Evolutionary conservation across 116 monocot genomes (phyloP).

Genomic region (Iris pallida): DNA sequence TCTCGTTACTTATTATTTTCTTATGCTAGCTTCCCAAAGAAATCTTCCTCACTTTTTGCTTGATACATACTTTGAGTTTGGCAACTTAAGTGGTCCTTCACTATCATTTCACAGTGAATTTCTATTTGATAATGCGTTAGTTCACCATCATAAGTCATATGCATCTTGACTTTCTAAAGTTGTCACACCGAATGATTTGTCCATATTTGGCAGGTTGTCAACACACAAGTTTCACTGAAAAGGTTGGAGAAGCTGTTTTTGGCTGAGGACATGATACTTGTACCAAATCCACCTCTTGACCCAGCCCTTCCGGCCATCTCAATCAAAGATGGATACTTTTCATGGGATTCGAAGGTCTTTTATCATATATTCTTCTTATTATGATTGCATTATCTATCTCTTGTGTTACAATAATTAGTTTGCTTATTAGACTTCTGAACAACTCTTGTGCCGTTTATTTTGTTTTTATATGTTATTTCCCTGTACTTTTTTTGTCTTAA

Average conservation of each 20-base stretch:
- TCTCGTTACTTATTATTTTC: too few relatives aligned
- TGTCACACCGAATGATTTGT: neutral
- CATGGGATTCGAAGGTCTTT: slow-evolving; percentile 91
- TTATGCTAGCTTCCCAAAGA: too few relatives aligned
- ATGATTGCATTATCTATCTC: neutral
- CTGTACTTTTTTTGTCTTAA: too few relatives aligned
- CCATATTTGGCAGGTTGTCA: slow-evolving; percentile 66
- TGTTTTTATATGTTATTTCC: neutral
- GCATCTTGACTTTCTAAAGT: too few relatives aligned
- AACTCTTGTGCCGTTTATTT: neutral
- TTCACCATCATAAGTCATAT: too few relatives aligned
- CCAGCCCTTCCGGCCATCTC: slow-evolving; percentile 79
- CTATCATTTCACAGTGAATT: too few relatives aligned
- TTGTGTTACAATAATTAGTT: neutral
- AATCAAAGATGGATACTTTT: slow-evolving; percentile 88
- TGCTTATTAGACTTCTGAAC: neutral
- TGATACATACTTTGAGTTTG: too few relatives aligned
- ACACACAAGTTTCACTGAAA: slow-evolving; percentile 92
- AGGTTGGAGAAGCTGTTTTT: slow-evolving; percentile 85
- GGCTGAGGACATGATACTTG: slow-evolving; percentile 75
- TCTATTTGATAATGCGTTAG: too few relatives aligned
- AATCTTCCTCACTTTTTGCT: too few relatives aligned
- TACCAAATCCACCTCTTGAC: slow-evolving; percentile 92
- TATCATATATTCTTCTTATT: neutral
- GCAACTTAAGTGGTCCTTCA: too few relatives aligned